Conservation (phyloP, 2,329 filamentous ascomycete genomes). For the Phialocephala sp. region DNA sequence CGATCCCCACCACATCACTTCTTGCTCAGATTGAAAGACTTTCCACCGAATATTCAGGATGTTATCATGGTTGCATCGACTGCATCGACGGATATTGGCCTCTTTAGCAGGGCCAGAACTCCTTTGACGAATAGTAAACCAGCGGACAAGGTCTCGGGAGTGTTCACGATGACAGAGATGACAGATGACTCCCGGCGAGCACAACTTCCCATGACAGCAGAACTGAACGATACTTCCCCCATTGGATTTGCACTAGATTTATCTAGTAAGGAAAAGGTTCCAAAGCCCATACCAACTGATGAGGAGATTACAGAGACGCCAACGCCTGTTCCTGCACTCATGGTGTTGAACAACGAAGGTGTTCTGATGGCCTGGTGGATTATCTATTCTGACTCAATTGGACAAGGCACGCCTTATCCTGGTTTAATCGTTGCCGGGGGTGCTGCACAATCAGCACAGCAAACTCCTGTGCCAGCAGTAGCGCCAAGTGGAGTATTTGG, state of each 20-base stretch:
- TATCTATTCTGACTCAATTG: conserved; percentile 86
- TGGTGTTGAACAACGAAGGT: conserved; percentile 89
- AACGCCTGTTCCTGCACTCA: conserved; percentile 80
- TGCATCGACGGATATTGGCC: conserved; percentile 76
- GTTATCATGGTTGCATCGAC: conserved; percentile 83
- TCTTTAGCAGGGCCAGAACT: conserved; percentile 75
- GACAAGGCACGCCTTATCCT: conserved; percentile 73
- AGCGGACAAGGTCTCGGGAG: conserved; percentile 63
- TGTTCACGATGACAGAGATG: conserved; percentile 76
- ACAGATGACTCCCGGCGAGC: conserved; percentile 77
- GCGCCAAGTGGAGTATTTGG: conserved; percentile 40
- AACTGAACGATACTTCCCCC: conserved; percentile 72
- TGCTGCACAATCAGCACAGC: conserved; percentile 24
- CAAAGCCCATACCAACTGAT: conserved; percentile 71
- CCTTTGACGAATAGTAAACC: conserved; percentile 67
- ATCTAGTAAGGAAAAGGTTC: conserved; percentile 79
- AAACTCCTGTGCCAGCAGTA: conserved; percentile 34
- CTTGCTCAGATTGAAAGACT: conserved; percentile 77
- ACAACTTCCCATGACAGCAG: conserved; percentile 72
- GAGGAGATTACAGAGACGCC: conserved; percentile 82
- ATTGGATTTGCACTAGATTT: conserved; percentile 84
- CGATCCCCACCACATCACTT: conserved; percentile 76
- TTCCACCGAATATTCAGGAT: conserved; percentile 80
- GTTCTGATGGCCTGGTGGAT: conserved; percentile 89
- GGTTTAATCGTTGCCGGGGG: conserved; percentile 61